phyloP scores from a whole-genome alignment of 1,284 basidiomycete genomes.

The Sphagnurus paluster region DNA sequence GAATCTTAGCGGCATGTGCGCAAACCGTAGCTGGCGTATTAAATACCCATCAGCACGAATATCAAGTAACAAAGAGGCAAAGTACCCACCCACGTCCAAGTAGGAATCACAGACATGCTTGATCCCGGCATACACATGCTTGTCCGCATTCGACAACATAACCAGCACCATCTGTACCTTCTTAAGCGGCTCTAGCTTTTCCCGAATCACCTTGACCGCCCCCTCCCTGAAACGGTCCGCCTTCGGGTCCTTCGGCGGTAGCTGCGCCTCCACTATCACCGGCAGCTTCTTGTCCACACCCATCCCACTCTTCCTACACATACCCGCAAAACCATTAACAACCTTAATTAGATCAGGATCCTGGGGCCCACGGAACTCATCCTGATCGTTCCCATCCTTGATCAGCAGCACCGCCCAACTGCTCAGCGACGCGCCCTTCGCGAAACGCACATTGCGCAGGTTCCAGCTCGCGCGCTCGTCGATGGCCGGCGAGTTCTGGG shows the following conservation, averaged over 20 bases:
- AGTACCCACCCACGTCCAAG: conserved; percentile 51
- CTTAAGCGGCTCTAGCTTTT: conserved; percentile 24
- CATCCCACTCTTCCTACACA: conserved; percentile 66
- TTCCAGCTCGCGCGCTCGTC: conserved; percentile 75
- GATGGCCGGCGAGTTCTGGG: conserved; percentile 41
- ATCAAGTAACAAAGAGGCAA: background rate
- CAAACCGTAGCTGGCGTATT: conserved; percentile 56
- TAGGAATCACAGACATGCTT: conserved; percentile 69
- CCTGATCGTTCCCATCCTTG: conserved; percentile 47
- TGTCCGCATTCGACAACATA: conserved; percentile 66
- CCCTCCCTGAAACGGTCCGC: conserved; percentile 49
- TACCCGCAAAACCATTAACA: conserved; percentile 49
- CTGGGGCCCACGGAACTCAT: conserved; percentile 43
- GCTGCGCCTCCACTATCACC: conserved; percentile 32
- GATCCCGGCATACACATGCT: conserved; percentile 67
- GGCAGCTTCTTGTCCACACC: conserved; percentile 37
- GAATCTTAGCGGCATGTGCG: conserved; percentile 62
- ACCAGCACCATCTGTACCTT: conserved; percentile 47
- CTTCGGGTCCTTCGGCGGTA: conserved; percentile 45
- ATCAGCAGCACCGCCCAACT: conserved; percentile 69
- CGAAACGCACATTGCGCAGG: conserved; percentile 60
- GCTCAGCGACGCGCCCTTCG: conserved; percentile 48
- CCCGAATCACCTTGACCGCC: conserved; percentile 39
- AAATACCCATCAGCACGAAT: background rate
- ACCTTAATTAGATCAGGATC: conserved; percentile 52